Evolutionary conservation across 176 grass and related monocot species (phyloP).

Genomic region (Aechmea fasciata): DNA sequence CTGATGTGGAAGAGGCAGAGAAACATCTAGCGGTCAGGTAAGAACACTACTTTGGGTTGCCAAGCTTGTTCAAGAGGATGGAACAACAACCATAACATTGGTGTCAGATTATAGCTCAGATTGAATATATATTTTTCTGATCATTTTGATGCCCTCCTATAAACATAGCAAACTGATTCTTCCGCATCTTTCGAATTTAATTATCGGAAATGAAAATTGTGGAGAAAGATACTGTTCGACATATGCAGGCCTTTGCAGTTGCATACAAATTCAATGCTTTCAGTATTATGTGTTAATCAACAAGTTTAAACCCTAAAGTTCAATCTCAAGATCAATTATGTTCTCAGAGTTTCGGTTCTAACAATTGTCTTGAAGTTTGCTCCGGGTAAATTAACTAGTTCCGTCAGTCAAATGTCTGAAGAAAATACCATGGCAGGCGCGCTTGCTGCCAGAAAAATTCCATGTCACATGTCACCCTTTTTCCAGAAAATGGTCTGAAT

Average conservation of each 20-base stretch:
- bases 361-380: no score
- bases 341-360: no score
- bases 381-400: neutral
- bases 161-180: neutral
- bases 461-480: no score
- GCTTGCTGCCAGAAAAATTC: no score
- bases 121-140: neutral
- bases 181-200: neutral
- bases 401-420: neutral
- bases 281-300: no score
- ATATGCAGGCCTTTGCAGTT: no score
- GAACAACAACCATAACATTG: neutral
- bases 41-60: neutral
- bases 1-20: conserved; percentile 24
- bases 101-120: neutral
- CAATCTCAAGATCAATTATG: no score
- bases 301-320: no score
- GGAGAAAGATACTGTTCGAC: neutral
- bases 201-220: neutral
- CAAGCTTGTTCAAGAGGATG: neutral
- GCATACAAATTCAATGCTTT: no score
- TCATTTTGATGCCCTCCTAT: neutral
- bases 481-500: no score
- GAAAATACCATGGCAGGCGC: no score
- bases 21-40: conserved; percentile 28